These are phyloP conservation scores for Tulasnella calospora DNA, from an alignment of 768 basidiomycete genomes.

Conservation along the genomic window DNA sequence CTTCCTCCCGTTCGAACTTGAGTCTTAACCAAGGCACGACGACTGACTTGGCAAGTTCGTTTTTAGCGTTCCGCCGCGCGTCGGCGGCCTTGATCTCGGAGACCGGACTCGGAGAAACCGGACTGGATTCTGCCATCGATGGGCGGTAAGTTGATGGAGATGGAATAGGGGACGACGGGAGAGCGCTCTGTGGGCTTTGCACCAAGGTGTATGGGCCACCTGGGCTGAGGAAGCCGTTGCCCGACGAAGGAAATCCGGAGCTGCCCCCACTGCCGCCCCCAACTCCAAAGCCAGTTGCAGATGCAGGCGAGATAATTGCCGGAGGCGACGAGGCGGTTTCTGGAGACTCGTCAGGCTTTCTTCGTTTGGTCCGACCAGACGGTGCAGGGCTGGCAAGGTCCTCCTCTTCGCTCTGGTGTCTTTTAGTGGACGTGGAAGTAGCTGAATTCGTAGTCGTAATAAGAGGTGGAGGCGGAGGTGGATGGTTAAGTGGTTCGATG, in stretches of 20 bases:
- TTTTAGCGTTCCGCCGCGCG: constrained; percentile 23
- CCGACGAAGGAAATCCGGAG: background rate
- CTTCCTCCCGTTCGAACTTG: constrained; percentile 29
- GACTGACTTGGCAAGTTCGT: constrained; percentile 27
- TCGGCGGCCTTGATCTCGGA: constrained; percentile 9
- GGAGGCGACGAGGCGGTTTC: background rate
- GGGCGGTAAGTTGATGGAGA: background rate
- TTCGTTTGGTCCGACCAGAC: background rate
- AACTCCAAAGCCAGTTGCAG: background rate
- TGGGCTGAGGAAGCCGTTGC: background rate
- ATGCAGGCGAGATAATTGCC: background rate
- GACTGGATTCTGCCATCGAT: background rate
- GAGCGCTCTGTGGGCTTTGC: background rate
- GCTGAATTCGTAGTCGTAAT: background rate
- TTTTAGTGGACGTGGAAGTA: background rate
- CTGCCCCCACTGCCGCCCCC: background rate
- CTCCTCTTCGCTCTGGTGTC: background rate
- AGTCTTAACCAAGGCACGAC: constrained; percentile 28
- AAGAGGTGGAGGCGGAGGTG: constrained; percentile 24
- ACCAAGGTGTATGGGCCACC: background rate
- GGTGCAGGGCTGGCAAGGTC: background rate
- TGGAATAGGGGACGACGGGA: background rate
- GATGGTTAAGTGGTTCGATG: constrained; percentile 22
- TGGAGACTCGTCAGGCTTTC: constrained; percentile 1
- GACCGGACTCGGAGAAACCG: constrained; percentile 3